phyloP scores from a whole-genome alignment of 768 basidiomycete species.

The Russula ochroleuca region DNA sequence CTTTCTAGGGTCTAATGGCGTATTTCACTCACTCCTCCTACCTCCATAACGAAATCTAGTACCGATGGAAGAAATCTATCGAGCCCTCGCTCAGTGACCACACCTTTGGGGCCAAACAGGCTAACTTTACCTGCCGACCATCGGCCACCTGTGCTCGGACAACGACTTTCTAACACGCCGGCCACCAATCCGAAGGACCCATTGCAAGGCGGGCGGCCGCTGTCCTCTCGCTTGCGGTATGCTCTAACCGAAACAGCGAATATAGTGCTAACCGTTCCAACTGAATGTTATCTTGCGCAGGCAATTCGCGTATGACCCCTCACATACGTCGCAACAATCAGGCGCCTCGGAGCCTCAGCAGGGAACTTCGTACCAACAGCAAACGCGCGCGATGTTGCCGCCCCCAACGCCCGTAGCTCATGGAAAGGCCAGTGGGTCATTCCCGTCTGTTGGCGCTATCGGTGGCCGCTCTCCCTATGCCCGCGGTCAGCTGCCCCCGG shows the following conservation, averaged over 20 bases:
- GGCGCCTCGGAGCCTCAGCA: constrained; percentile 32
- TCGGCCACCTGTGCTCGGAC: constrained; percentile 43
- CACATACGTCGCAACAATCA: constrained; percentile 42
- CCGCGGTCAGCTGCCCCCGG: constrained; percentile 4
- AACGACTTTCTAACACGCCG: constrained; percentile 26
- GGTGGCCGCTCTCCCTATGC: background rate
- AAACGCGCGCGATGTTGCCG: constrained; percentile 32
- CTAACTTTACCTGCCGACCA: constrained; percentile 65
- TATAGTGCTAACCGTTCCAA: background rate
- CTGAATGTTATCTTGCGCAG: constrained; percentile 36
- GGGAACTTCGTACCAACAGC: constrained; percentile 25
- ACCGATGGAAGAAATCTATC: constrained; percentile 35
- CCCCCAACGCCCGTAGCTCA: constrained; percentile 31
- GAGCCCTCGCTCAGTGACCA: constrained; percentile 56
- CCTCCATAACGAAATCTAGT: constrained; percentile 2
- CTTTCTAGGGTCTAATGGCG: background rate
- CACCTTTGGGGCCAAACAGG: constrained; percentile 57
- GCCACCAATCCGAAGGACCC: constrained; percentile 7
- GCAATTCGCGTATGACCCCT: constrained; percentile 61
- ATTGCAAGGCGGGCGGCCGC: constrained; percentile 39
- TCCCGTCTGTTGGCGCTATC: background rate
- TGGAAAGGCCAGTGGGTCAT: background rate
- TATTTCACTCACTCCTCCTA: background rate
- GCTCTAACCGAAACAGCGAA: constrained; percentile 20
- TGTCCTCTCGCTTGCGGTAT: constrained; percentile 52